Percentiles rank a stretch among this genome's conserved stretches.
Evolutionary conservation across 1,284 basidiomycete species (phyloP).

Genomic region (Paramarasmius palmivorus): DNA sequence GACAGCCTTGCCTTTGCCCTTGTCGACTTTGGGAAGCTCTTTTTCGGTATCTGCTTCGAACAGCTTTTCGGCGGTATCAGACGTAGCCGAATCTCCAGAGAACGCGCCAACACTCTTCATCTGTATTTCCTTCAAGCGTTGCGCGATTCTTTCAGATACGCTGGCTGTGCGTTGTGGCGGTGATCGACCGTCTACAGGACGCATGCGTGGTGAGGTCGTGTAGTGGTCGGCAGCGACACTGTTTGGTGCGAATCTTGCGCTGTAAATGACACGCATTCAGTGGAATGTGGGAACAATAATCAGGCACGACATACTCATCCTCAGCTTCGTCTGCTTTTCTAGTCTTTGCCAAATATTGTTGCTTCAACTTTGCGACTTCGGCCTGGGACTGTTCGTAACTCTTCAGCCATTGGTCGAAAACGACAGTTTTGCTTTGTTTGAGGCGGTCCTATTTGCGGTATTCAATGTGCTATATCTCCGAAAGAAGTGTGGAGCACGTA

Average conservation of each 20-base stretch:
- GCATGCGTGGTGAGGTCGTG: constrained; percentile 70
- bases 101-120: constrained; percentile 46
- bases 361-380: constrained; percentile 73
- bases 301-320: constrained; percentile 72
- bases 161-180: constrained; percentile 62
- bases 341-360: constrained; percentile 75
- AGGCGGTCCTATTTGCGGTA: constrained; percentile 54
- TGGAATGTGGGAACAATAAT: not conserved
- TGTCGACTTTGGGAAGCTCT: constrained; percentile 59
- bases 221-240: constrained; percentile 59
- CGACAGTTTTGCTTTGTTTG: constrained; percentile 50
- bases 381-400: constrained; percentile 63
- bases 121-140: constrained; percentile 74
- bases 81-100: constrained; percentile 14
- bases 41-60: constrained; percentile 40
- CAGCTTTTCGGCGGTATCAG: constrained; percentile 23
- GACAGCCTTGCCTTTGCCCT: constrained; percentile 74
- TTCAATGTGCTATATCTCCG: constrained; percentile 1
- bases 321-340: constrained; percentile 85
- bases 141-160: constrained; percentile 76
- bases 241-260: constrained; percentile 83
- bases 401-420: constrained; percentile 72
- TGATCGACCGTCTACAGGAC: constrained; percentile 54
- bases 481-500: constrained; percentile 26
- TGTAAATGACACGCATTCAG: constrained; percentile 25